Evolutionary conservation across 2,329 filamentous ascomycete species (phyloP).

Genomic region (Sporothrix mexicana): DNA sequence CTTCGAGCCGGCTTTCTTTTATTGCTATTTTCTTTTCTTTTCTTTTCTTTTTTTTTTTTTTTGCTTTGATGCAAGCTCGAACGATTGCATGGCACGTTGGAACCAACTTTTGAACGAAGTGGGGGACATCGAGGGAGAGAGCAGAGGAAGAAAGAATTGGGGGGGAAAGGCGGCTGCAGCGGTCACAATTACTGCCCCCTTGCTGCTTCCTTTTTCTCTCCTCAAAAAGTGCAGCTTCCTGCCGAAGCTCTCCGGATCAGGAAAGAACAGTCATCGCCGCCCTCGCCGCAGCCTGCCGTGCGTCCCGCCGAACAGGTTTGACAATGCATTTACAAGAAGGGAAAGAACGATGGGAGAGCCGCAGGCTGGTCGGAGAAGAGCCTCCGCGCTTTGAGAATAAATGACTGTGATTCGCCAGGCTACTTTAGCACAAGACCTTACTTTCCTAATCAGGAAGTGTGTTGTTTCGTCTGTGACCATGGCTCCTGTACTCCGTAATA

Average conservation of each 20-base stretch:
- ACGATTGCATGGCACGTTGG: not conserved
- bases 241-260: not conserved
- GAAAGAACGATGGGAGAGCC: slow-evolving; percentile 11
- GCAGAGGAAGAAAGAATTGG: not conserved
- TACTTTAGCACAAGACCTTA: not conserved
- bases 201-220: slow-evolving; percentile 6
- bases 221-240: not conserved
- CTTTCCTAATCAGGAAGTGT: slow-evolving; percentile 34
- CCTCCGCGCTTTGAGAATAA: not conserved
- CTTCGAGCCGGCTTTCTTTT: not conserved
- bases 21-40: not conserved
- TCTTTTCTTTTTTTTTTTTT: not conserved
- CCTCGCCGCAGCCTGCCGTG: not conserved
- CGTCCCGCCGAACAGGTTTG: not conserved
- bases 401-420: slow-evolving; percentile 27
- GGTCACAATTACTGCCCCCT: not conserved
- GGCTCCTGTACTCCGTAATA: no score
- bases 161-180: not conserved
- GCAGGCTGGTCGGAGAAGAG: not conserved
- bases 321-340: not conserved
- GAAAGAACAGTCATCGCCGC: not conserved
- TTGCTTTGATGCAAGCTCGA: not conserved
- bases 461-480: slow-evolving; percentile 34
- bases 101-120: not conserved
- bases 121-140: not conserved